phyloP scores from a whole-genome alignment of 2,329 filamentous ascomycete species.

The Botrytis fabae region DNA sequence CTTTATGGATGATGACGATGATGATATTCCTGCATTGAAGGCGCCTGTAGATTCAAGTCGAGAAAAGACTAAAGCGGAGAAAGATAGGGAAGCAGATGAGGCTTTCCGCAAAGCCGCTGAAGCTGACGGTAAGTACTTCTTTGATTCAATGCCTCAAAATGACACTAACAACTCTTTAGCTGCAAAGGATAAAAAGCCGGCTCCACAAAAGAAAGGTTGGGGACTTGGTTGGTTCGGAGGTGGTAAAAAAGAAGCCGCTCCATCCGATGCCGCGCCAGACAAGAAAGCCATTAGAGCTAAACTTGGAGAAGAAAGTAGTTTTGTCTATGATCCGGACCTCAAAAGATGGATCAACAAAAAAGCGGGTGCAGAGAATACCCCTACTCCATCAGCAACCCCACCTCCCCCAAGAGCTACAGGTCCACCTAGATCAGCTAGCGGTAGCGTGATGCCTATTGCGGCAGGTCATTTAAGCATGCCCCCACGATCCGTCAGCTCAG shows the following conservation, averaged over 20 bases:
- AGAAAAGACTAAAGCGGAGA: conserved; percentile 64
- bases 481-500: conserved; percentile 16
- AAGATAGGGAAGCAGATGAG: conserved; percentile 79
- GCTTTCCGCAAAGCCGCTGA: conserved; percentile 83
- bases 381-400: conserved; percentile 65
- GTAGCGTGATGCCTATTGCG: conserved; percentile 23
- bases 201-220: conserved; percentile 65
- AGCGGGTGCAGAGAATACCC: conserved; percentile 59
- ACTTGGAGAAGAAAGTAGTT: conserved; percentile 87
- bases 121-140: conserved; percentile 59
- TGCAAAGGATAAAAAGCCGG: conserved; percentile 56
- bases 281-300: conserved; percentile 85
- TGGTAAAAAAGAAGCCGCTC: conserved; percentile 56
- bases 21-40: conserved; percentile 57
- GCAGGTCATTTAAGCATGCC: conserved; percentile 1
- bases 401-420: conserved; percentile 68
- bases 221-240: conserved; percentile 86
- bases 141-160: background rate
- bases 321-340: conserved; percentile 92
- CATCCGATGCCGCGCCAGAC: conserved; percentile 42
- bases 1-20: conserved; percentile 80
- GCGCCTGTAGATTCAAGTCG: conserved; percentile 44
- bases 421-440: conserved; percentile 43
- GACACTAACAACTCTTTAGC: conserved; percentile 47
- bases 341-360: conserved; percentile 99